phyloP scores from a whole-genome alignment of 345 rosid species.

The Kandelia obovata region DNA sequence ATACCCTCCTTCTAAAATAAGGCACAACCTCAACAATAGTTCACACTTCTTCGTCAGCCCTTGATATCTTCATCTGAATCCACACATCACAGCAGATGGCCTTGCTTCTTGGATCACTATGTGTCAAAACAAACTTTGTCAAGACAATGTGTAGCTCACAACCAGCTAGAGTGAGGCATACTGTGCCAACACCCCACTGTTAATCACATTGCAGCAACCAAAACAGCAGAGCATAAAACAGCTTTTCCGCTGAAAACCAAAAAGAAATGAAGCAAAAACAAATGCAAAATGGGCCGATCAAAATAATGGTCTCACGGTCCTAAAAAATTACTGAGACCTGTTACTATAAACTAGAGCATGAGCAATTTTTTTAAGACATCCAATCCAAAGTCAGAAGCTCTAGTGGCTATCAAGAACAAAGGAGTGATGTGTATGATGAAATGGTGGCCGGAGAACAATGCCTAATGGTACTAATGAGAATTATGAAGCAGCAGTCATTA shows the following conservation, averaged over 20 bases:
- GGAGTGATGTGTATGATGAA: not conserved
- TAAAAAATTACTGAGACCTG: too few relatives aligned
- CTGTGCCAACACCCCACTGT: slow-evolving; percentile 98
- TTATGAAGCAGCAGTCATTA: not conserved
- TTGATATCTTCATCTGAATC: slow-evolving; percentile 84
- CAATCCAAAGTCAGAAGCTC: not conserved
- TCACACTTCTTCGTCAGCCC: slow-evolving; percentile 70
- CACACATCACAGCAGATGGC: slow-evolving; percentile 82
- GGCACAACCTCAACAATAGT: slow-evolving; percentile 85
- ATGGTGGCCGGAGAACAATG: not conserved
- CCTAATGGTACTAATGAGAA: not conserved
- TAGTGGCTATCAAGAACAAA: not conserved
- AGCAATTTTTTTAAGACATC: too few relatives aligned
- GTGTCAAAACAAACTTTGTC: slow-evolving; percentile 82
- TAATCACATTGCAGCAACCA: slow-evolving; percentile 88
- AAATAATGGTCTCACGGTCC: too few relatives aligned
- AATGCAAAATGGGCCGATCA: too few relatives aligned
- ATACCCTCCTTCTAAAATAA: not conserved
- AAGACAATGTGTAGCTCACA: slow-evolving; percentile 57
- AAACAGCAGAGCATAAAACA: slow-evolving; percentile 67
- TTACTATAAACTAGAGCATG: too few relatives aligned
- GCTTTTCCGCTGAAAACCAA: slow-evolving; percentile 82
- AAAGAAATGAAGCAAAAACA: not conserved
- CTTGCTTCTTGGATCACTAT: slow-evolving; percentile 80
- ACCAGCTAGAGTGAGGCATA: slow-evolving; percentile 89